Percentiles rank a stretch among this genome's conserved stretches.
These are phyloP conservation scores for Microbotryum violaceum DNA, from an alignment of 1,284 basidiomycete genomes.

Conservation along the genomic window DNA sequence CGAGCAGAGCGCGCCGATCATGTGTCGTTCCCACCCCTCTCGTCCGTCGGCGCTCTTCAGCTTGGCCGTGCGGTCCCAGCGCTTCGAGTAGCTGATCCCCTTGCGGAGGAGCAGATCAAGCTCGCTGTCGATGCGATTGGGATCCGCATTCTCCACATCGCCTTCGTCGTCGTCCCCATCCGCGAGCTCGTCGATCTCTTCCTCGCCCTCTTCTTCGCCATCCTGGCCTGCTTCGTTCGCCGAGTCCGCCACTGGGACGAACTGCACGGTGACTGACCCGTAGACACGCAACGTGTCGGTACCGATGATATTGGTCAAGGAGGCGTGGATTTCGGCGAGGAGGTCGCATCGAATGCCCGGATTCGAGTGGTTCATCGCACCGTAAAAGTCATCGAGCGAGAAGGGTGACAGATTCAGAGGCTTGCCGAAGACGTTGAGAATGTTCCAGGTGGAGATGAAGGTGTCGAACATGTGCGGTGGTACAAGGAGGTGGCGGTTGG, in stretches of 20 bases:
- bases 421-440: constrained; percentile 82
- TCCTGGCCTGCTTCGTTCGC: constrained; percentile 8
- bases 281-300: constrained; percentile 57
- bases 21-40: constrained; percentile 28
- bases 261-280: constrained; percentile 21
- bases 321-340: constrained; percentile 79
- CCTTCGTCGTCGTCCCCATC: constrained; percentile 3
- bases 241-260: constrained; percentile 6
- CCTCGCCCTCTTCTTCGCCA: constrained; percentile 1
- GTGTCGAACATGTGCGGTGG: constrained; percentile 64
- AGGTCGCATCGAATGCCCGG: constrained; percentile 64
- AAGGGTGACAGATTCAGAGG: constrained; percentile 82
- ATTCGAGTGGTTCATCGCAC: constrained; percentile 68
- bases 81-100: constrained; percentile 27
- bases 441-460: constrained; percentile 85
- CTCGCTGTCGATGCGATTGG: constrained; percentile 11
- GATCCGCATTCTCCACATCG: neutral
- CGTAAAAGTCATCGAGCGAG: constrained; percentile 87
- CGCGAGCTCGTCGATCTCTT: constrained; percentile 15
- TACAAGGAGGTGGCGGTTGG: constrained; percentile 58
- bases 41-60: constrained; percentile 23
- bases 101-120: constrained; percentile 18
- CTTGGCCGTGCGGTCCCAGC: constrained; percentile 31
- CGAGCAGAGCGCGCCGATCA: constrained; percentile 32
- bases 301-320: constrained; percentile 73